These are phyloP conservation scores for Talaromyces ruber DNA, from an alignment of 495 filamentous ascomycete species.

Conservation along the genomic window DNA sequence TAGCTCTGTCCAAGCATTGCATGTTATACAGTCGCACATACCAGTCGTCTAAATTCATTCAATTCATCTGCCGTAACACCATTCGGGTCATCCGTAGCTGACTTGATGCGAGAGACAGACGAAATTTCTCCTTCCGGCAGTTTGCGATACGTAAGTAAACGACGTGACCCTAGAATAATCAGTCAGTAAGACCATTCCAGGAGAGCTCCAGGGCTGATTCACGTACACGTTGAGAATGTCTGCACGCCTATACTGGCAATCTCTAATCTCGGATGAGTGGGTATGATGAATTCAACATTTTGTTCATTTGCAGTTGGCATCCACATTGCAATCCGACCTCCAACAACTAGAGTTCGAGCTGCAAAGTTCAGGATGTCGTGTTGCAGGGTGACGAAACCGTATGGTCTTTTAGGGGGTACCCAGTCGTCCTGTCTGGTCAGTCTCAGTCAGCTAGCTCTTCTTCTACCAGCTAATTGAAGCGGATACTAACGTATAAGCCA, in stretches of 20 bases:
- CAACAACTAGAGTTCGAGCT: slow-evolving; percentile 65
- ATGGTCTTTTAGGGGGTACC: slow-evolving; percentile 82
- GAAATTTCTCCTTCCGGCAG: slow-evolving; percentile 53
- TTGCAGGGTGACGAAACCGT: slow-evolving; percentile 83
- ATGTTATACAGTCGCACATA: slow-evolving; percentile 5
- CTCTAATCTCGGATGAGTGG: slow-evolving; percentile 67
- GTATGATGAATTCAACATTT: slow-evolving; percentile 62
- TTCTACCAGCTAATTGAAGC: neutral
- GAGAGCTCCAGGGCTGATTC: neutral
- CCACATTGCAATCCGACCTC: slow-evolving; percentile 84
- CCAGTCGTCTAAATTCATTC: slow-evolving; percentile 67
- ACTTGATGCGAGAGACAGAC: slow-evolving; percentile 22
- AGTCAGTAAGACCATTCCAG: slow-evolving; percentile 8
- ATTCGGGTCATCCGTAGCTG: slow-evolving; percentile 27
- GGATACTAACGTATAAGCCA: slow-evolving; percentile 56
- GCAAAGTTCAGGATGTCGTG: slow-evolving; percentile 84
- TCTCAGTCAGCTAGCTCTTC: neutral
- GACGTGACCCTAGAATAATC: slow-evolving; percentile 59
- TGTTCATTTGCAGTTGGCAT: slow-evolving; percentile 90
- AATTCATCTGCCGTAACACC: slow-evolving; percentile 61
- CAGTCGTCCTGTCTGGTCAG: slow-evolving; percentile 60
- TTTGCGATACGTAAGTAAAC: slow-evolving; percentile 76
- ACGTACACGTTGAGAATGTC: slow-evolving; percentile 73
- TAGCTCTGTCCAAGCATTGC: neutral
- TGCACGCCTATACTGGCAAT: slow-evolving; percentile 76